phyloP scores from a whole-genome alignment of 2,329 filamentous ascomycete genomes.

The Sporothrix globosa region DNA sequence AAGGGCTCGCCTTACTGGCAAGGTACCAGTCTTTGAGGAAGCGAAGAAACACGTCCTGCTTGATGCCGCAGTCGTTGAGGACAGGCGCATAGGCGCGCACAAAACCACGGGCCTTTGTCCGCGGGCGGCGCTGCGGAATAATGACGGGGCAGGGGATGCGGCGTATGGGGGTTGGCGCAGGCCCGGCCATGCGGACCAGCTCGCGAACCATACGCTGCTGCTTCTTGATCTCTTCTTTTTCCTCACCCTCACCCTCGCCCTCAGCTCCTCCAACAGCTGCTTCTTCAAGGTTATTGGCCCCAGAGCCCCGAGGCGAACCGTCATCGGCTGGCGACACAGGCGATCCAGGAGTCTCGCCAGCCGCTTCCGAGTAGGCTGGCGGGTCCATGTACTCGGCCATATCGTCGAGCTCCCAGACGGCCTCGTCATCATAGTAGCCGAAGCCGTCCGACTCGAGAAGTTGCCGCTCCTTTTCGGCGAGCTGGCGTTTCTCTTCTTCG shows the following conservation, averaged over 20 bases:
- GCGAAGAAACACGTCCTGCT: slow-evolving; percentile 44
- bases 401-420: slow-evolving; percentile 39
- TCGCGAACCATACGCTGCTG: slow-evolving; percentile 33
- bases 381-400: slow-evolving; percentile 36
- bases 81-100: slow-evolving; percentile 47
- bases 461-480: slow-evolving; percentile 18
- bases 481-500: slow-evolving; percentile 23
- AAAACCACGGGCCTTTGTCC: slow-evolving; percentile 45
- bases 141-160: slow-evolving; percentile 44
- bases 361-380: slow-evolving; percentile 31
- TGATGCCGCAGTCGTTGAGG: slow-evolving; percentile 43
- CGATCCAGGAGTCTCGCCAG: neutral
- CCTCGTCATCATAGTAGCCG: slow-evolving; percentile 36
- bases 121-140: slow-evolving; percentile 47
- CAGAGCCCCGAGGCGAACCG: neutral
- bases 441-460: neutral
- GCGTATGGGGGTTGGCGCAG: slow-evolving; percentile 30
- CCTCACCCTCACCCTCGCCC: slow-evolving; percentile 9
- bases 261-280: neutral
- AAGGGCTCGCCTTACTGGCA: slow-evolving; percentile 37
- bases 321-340: neutral
- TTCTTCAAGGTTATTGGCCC: neutral
- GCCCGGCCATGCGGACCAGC: slow-evolving; percentile 37
- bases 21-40: slow-evolving; percentile 44
- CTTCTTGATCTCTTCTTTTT: slow-evolving; percentile 36